phyloP scores from a whole-genome alignment of 1,284 basidiomycete genomes.

The Sanghuangporus weigelae region DNA sequence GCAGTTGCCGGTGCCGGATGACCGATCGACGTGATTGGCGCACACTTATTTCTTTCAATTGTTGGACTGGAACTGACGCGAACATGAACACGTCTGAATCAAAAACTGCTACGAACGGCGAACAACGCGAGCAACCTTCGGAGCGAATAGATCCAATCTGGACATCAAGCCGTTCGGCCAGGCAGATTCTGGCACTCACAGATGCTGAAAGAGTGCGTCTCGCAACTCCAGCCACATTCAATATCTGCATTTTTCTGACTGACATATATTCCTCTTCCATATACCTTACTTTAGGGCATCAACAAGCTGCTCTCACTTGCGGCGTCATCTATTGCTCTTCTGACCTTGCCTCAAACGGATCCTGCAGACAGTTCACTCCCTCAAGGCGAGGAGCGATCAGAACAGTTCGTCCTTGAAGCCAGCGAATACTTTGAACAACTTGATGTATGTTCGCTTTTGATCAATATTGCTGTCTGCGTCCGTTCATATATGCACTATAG shows the following conservation, averaged over 20 bases:
- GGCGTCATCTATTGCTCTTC: constrained; percentile 67
- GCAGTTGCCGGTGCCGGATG: neutral
- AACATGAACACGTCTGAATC: constrained; percentile 1
- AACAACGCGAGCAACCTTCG: neutral
- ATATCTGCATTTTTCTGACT: neutral
- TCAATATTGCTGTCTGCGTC: constrained; percentile 7
- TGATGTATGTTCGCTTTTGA: constrained; percentile 41
- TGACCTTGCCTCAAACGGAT: constrained; percentile 75
- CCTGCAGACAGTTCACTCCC: constrained; percentile 57
- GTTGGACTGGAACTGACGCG: neutral
- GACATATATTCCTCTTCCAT: neutral
- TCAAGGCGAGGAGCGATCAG: constrained; percentile 74
- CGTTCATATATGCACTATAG: constrained; percentile 31
- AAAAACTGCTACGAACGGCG: neutral
- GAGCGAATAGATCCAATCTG: constrained; percentile 56
- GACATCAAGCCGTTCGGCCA: constrained; percentile 73
- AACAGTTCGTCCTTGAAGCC: constrained; percentile 77
- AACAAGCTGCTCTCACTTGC: constrained; percentile 66
- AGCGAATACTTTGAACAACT: constrained; percentile 79
- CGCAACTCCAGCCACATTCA: neutral
- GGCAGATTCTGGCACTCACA: constrained; percentile 75
- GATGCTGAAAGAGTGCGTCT: constrained; percentile 69
- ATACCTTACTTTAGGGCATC: constrained; percentile 53
- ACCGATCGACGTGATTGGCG: neutral
- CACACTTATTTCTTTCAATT: neutral